Evolutionary conservation across 2,329 filamentous ascomycete species (phyloP), one percentile per base, ranked within the genome.

Genomic region (Setomelanomma holmii): DNA sequence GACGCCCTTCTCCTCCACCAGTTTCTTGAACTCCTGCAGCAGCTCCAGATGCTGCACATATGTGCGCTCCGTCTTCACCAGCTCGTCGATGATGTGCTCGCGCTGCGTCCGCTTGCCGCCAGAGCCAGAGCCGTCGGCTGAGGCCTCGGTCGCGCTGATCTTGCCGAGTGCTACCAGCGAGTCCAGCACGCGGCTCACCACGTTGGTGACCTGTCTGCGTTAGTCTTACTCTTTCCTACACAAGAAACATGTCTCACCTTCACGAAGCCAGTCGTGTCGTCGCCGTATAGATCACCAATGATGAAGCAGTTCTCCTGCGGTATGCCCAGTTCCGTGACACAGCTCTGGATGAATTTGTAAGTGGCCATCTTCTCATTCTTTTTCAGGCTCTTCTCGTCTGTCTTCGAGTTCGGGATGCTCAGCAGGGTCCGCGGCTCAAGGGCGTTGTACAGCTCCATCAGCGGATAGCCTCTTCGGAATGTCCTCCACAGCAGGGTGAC

Each of bases 31-130:
- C 43, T 93, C 89, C 73, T 98, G 92, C 30, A 99, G 76, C 63
- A 96, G 93, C 73, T 98, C 93, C 46, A 99, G 79, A 78, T 99
- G 95, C 73, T 98, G 93, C 4, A 98, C 95, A 66, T 99, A 99
- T 76, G 97, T 97, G 57, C 95, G 88, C 76, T 99, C 95, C 1
- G 93, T 98, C 65, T 93, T 91, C 49, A 99, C 89, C 40, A 99
- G 79, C 76, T 99, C 95, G 68, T 89, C 87, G 38, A 99, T 85
- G 55, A 98, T 91, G 73, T 97, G 90, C 67, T 97, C 90, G 61
- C 92, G 88, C 71, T 90, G 85, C 1, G 86, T 86, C 49, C 87
- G 84, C 41, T 88, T 86, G 20, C 79, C 76, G 22, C 77, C 63
- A 41, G 69, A 66, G 16, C 68, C 68, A 10, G 65, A 67, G 34